A percentile compares a stretch with the other conserved stretches of the same genome.
Evolutionary conservation across 202 grass and related monocot genomes (phyloP).

Genomic region (Schoenoplectus tabernaemontani): DNA sequence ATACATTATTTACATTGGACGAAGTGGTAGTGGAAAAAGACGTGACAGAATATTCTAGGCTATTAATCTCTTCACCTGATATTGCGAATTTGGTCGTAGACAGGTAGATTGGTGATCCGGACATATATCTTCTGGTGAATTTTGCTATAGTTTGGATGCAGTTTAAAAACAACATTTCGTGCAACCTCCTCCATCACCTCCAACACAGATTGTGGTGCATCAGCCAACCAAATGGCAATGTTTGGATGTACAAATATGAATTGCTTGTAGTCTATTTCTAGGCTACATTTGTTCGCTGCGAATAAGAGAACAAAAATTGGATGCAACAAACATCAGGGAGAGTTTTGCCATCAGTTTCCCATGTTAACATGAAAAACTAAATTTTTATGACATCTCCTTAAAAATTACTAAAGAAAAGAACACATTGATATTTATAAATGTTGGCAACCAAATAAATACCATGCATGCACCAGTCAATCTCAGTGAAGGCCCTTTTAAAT

Average conservation of each 20-base stretch:
- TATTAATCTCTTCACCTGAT: conserved; percentile 48
- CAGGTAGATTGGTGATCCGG: conserved; percentile 84
- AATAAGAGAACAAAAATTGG: conserved; percentile 7
- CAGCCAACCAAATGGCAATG: conserved; percentile 98
- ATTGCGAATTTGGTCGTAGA: conserved; percentile 97
- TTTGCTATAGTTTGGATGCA: conserved; percentile 95
- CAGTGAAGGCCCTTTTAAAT: neutral
- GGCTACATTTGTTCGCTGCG: conserved; percentile 91
- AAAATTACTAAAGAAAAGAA: neutral
- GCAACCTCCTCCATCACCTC: conserved; percentile 99
- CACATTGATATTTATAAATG: neutral
- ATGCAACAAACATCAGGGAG: neutral
- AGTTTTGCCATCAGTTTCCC: neutral
- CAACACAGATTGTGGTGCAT: conserved; percentile 91
- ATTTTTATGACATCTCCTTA: neutral
- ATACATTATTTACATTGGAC: neutral
- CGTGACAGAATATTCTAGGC: neutral
- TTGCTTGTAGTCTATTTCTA: conserved; percentile 99
- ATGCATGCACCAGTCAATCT: neutral
- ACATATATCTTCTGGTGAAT: conserved; percentile 98
- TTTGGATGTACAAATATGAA: conserved; percentile 96
- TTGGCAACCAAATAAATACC: neutral
- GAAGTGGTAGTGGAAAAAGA: neutral
- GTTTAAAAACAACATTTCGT: conserved; percentile 87
- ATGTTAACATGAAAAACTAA: neutral